Conservation (phyloP, 1,139 yeast genomes). For the Maudiozyma humilis region DNA sequence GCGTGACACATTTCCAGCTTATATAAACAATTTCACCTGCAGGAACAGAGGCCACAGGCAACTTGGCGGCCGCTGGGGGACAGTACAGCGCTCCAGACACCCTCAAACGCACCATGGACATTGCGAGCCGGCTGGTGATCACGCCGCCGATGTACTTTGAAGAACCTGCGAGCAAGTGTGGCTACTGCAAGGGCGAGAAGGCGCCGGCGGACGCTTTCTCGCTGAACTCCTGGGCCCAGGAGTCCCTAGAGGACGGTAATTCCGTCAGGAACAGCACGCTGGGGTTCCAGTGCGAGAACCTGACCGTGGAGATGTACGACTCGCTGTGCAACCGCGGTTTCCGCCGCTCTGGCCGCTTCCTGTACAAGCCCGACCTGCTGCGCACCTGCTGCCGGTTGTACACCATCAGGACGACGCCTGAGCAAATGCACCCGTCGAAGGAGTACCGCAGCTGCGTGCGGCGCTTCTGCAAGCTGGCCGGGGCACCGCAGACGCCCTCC, state of each 20-base stretch:
- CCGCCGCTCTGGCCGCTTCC: slow-evolving; percentile 66
- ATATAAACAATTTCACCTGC: too few relatives aligned
- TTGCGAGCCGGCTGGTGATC: slow-evolving; percentile 20
- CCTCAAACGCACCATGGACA: slow-evolving; percentile 9
- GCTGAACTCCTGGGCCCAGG: slow-evolving; percentile 28
- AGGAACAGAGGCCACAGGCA: neutral
- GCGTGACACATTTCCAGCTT: too few relatives aligned
- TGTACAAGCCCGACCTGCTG: slow-evolving; percentile 66
- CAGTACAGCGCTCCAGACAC: too few relatives aligned
- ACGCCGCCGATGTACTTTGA: slow-evolving; percentile 34
- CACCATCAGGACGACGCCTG: slow-evolving; percentile 60
- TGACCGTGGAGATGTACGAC: slow-evolving; percentile 52
- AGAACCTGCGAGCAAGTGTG: slow-evolving; percentile 39
- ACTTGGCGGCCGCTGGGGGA: too few relatives aligned
- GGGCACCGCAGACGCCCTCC: too few relatives aligned
- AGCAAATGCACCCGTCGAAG: slow-evolving; percentile 43
- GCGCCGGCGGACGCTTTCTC: slow-evolving; percentile 33
- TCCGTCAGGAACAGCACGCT: slow-evolving; percentile 32
- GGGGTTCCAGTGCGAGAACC: slow-evolving; percentile 43
- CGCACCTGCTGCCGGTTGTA: slow-evolving; percentile 76
- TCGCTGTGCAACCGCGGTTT: slow-evolving; percentile 60
- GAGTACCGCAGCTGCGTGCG: slow-evolving; percentile 62
- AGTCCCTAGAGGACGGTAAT: slow-evolving; percentile 7
- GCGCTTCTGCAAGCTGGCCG: too few relatives aligned
- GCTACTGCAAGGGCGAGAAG: slow-evolving; percentile 54